Evolutionary conservation across 805 yeast genomes (phyloP).

Genomic region (Candida awuae): DNA sequence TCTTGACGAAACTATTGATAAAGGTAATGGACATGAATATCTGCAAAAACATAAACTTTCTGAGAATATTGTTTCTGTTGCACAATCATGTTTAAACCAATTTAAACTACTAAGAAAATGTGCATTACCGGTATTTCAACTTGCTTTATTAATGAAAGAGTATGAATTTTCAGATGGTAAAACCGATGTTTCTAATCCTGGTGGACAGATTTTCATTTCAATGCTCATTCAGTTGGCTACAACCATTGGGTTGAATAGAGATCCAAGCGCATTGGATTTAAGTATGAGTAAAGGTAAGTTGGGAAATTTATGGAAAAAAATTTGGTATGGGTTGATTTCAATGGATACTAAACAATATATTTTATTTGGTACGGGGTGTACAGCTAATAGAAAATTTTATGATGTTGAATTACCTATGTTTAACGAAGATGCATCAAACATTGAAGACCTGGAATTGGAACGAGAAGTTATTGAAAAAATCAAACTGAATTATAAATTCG

Average conservation of each 20-base stretch:
- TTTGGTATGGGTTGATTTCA: conserved; percentile 46
- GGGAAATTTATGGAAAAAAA: conserved; percentile 46
- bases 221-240: conserved; percentile 59
- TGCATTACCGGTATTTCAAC: conserved; percentile 45
- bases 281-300: conserved; percentile 14
- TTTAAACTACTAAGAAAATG: conserved; percentile 43
- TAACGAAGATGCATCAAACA: conserved; percentile 29
- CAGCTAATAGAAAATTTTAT: conserved; percentile 32
- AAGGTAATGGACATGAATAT: conserved; percentile 25
- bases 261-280: conserved; percentile 44
- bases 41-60: conserved; percentile 40
- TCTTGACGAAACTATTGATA: conserved; percentile 17
- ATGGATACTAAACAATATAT: conserved; percentile 39
- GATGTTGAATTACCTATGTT: conserved; percentile 47
- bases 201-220: conserved; percentile 46
- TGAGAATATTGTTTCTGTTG: conserved; percentile 37
- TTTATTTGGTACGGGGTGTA: conserved; percentile 40
- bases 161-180: conserved; percentile 42
- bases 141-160: conserved; percentile 42
- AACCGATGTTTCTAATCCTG: conserved; percentile 39
- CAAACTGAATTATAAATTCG: conserved; percentile 25
- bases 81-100: conserved; percentile 48
- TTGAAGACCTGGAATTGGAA: conserved; percentile 35
- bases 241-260: conserved; percentile 60
- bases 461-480: conserved; percentile 31